These are phyloP conservation scores for Trametes villosa DNA, from an alignment of 768 basidiomycete genomes.

Conservation along the genomic window DNA sequence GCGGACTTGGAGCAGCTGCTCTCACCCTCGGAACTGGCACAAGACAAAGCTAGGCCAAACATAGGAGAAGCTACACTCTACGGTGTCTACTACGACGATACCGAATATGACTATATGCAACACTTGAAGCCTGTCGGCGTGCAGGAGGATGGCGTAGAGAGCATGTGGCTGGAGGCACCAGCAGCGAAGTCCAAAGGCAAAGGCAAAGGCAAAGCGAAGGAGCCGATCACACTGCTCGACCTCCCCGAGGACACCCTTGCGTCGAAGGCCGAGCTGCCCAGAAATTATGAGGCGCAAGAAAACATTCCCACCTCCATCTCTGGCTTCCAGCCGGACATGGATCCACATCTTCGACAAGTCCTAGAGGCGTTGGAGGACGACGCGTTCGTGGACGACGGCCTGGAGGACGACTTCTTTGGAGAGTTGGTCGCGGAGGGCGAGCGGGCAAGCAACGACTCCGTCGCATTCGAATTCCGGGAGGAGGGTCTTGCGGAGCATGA, in stretches of 20 bases:
- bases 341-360: conserved; percentile 90
- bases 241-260: conserved; percentile 75
- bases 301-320: conserved; percentile 80
- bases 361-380: conserved; percentile 96
- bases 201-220: conserved; percentile 45
- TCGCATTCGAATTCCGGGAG: conserved; percentile 72
- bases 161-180: conserved; percentile 80
- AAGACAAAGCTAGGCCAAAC: conserved; percentile 51
- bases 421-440: conserved; percentile 77
- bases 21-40: conserved; percentile 50
- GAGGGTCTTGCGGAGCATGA: conserved; percentile 44
- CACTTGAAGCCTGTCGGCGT: conserved; percentile 83
- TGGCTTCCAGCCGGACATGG: conserved; percentile 95
- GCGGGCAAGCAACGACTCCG: conserved; percentile 58
- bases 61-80: conserved; percentile 89
- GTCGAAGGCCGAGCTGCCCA: conserved; percentile 72
- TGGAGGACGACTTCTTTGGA: conserved; percentile 78
- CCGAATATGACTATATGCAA: conserved; percentile 98
- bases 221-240: conserved; percentile 50
- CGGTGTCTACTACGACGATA: conserved; percentile 94
- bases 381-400: conserved; percentile 81
- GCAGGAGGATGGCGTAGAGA: conserved; percentile 82
- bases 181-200: conserved; percentile 44
- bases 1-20: conserved; percentile 74
- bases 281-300: conserved; percentile 76